Evolutionary conservation across 2,329 filamentous ascomycete genomes (phyloP), one percentile per base, ranked within the genome.

Genomic region (Diplodia sapinea): DNA sequence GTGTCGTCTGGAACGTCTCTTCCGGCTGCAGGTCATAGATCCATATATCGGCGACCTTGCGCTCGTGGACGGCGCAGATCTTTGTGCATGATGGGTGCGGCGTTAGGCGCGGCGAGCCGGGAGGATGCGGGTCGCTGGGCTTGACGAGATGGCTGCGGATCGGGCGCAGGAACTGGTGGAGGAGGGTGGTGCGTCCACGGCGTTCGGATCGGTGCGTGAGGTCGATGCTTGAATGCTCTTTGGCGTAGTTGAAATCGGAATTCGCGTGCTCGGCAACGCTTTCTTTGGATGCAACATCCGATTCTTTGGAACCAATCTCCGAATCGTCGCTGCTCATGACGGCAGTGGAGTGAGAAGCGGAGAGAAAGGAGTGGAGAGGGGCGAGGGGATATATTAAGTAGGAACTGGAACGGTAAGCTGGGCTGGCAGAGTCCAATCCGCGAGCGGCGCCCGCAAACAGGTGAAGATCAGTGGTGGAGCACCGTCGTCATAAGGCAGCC

Each of bases 1-100:
- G 66, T 13, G 67, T 61, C 20, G 40, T 38, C 36, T 65, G 38
- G 52, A 54, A 63, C 9, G 62, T 57, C 1, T 69, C 70, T 2
- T 63, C 29, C 4, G 77, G 70, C 11, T 71, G 55, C 5, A 84
- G 69, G 61, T 84, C 82, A 74, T 85, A 85, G 23, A 84, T 75
- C 70, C 79, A 79, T 13, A 84, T 79, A 55, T 76, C 80, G 50
- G 80, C 78, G 13, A 82, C 76, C 56, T 72, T 74, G 9, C 81
- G 77, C 69, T 84, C 79, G 5, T 69, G 70, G n/a, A 82, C 72
- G 9, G 74, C 74, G 70, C 79, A 80, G 15, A 71, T 73, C 20
- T 71, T 70, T 2, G 72, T 70, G 9, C 77, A 76, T 54, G 74
- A 75, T 57, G 76, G 75, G 20, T 76, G 76, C 1, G 79, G 75